These are phyloP conservation scores for Zymoseptoria tritici DNA, from an alignment of 2,329 filamentous ascomycete species.

Conservation along the genomic window DNA sequence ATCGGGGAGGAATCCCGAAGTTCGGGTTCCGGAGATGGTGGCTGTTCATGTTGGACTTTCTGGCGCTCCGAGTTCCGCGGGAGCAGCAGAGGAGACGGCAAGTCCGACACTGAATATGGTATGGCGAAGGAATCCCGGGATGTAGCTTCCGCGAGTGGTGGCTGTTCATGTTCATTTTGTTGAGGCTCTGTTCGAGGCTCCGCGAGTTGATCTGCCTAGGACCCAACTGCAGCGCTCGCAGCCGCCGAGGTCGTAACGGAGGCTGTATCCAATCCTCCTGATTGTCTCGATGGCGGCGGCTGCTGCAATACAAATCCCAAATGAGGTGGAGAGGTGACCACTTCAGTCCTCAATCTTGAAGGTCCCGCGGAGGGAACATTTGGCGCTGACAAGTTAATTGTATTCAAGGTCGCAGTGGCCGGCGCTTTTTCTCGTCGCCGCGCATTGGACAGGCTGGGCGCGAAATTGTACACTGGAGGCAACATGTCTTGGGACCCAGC, in stretches of 20 bases:
- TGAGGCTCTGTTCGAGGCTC: too few species aligned
- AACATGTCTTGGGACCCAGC: neutral
- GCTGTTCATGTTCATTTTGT: too few species aligned
- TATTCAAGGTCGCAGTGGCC: neutral
- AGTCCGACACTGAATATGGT: too few species aligned
- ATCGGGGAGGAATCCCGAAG: too few species aligned
- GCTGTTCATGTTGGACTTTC: too few species aligned
- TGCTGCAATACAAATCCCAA: neutral
- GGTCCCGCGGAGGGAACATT: neutral
- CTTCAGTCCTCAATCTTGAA: neutral
- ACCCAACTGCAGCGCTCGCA: neutral
- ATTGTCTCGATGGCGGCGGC: neutral
- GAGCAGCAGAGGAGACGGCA: too few species aligned
- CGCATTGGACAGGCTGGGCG: neutral
- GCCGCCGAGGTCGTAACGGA: neutral
- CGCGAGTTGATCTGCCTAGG: neutral
- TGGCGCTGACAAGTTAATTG: neutral
- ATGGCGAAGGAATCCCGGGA: too few species aligned
- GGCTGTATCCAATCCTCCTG: neutral
- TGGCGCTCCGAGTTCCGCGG: too few species aligned
- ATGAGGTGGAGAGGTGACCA: neutral
- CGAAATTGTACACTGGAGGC: neutral
- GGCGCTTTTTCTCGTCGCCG: neutral
- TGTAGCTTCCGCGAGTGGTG: too few species aligned
- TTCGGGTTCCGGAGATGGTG: too few species aligned